These are phyloP conservation scores for Neurospora pannonica DNA, from an alignment of 495 filamentous ascomycete genomes.

Conservation along the genomic window DNA sequence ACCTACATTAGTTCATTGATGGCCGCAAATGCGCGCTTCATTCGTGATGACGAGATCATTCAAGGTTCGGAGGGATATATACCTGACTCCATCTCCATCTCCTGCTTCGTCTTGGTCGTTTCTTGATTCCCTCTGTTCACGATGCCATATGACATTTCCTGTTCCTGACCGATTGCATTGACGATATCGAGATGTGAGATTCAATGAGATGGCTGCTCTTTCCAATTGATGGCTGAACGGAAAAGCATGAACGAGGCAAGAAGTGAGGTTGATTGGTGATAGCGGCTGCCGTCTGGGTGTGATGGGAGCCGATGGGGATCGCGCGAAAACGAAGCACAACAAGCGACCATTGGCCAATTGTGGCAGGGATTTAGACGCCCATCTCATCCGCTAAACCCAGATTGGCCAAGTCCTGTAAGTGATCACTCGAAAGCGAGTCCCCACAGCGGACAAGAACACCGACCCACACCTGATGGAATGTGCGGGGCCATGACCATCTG, in stretches of 20 bases:
- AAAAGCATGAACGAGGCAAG: neutral
- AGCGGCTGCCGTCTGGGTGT: slow-evolving; percentile 8
- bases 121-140: neutral
- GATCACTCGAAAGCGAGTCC: slow-evolving; percentile 21
- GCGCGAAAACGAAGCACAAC: slow-evolving; percentile 9
- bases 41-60: neutral
- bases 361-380: slow-evolving; percentile 36
- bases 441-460: slow-evolving; percentile 8
- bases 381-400: slow-evolving; percentile 11
- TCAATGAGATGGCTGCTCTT: neutral
- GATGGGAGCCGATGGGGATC: slow-evolving; percentile 14
- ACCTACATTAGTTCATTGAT: neutral
- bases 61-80: neutral
- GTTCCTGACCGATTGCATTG: neutral
- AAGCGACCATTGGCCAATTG: slow-evolving; percentile 25
- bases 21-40: neutral
- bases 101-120: neutral
- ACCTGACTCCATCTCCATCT: neutral
- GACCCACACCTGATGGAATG: neutral
- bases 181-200: neutral
- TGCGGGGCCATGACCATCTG: neutral
- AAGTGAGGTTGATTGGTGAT: neutral
- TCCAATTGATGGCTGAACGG: neutral
- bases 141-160: neutral
- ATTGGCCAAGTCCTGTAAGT: slow-evolving; percentile 10